These are phyloP conservation scores for Phialophora verrucosa DNA, from an alignment of 2,329 filamentous ascomycete genomes.

Conservation along the genomic window DNA sequence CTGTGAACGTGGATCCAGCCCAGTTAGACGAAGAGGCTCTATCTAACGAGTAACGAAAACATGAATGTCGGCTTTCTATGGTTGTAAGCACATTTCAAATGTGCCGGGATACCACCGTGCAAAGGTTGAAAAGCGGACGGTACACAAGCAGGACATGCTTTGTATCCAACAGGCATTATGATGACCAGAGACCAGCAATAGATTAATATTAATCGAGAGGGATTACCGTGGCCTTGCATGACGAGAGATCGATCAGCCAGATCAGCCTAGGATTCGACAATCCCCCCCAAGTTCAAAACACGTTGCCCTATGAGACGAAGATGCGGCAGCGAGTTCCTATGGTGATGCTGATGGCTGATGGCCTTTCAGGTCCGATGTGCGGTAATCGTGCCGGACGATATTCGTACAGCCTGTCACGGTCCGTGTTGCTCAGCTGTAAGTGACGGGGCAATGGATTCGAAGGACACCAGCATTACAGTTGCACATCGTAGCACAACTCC, in stretches of 20 bases:
- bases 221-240: neutral
- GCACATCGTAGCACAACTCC: neutral
- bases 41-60: conserved; percentile 26
- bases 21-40: neutral
- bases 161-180: conserved; percentile 1
- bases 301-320: too few species aligned
- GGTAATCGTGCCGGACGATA: neutral
- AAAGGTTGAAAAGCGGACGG: conserved; percentile 1
- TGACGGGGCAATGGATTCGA: neutral
- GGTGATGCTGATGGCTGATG: too few species aligned
- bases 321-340: too few species aligned
- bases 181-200: conserved; percentile 6
- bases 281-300: too few species aligned
- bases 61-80: conserved; percentile 17
- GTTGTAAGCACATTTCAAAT: conserved; percentile 11
- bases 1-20: conserved; percentile 19
- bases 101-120: conserved; percentile 3
- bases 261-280: neutral
- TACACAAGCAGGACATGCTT: conserved; percentile 11
- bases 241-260: neutral
- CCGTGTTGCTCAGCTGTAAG: neutral
- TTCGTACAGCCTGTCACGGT: too few species aligned
- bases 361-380: neutral
- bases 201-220: conserved; percentile 6
- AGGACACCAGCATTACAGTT: neutral